These are phyloP conservation scores for Citrullus colocynthis DNA, from an alignment of 306 rosid genomes.

Conservation along the genomic window DNA sequence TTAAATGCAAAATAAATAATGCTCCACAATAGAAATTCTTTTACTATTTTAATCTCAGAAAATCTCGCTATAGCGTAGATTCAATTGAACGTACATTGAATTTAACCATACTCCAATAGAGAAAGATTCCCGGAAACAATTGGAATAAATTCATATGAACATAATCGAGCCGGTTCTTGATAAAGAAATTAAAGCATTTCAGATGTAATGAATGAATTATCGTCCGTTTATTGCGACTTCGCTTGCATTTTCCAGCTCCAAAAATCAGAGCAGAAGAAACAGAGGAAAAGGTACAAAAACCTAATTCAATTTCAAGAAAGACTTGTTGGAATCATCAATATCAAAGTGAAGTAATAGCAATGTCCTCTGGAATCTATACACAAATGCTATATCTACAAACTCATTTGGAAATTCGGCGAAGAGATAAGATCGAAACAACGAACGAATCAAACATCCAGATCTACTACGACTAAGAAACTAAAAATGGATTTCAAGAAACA, in stretches of 20 bases:
- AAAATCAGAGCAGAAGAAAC: background rate
- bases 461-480: background rate
- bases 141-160: background rate
- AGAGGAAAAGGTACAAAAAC: background rate
- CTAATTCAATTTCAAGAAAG: background rate
- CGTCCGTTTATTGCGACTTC: background rate
- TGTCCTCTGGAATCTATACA: background rate
- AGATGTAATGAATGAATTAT: background rate
- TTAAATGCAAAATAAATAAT: background rate
- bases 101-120: background rate
- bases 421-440: background rate
- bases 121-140: background rate
- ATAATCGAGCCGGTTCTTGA: background rate
- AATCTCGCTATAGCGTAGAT: background rate
- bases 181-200: background rate
- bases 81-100: background rate
- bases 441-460: background rate
- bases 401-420: background rate
- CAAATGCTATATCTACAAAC: background rate
- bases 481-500: slow-evolving; percentile 5
- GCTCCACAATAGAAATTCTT: background rate
- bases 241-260: background rate
- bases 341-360: background rate
- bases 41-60: background rate
- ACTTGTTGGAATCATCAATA: background rate